Evolutionary conservation across 2,329 filamentous ascomycete genomes (phyloP), one percentile per base, ranked within the genome.

Genomic region (Botrytis elliptica): DNA sequence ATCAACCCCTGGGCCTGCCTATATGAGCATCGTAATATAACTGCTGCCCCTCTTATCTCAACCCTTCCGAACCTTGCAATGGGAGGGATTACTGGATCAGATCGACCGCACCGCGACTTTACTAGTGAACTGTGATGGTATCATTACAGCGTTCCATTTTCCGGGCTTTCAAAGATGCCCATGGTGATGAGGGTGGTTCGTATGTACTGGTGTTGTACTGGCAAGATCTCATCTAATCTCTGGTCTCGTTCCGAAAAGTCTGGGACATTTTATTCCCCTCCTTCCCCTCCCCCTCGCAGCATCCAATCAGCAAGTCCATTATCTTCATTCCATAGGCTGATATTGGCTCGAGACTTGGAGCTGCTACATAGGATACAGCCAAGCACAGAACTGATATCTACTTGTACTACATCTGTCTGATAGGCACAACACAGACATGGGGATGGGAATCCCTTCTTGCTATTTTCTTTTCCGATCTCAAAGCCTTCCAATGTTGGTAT

Each of bases 21-120:
- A 78, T 78, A 78, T 77, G 77, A 76, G 14, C 75, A 79, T 78
- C 76, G 74, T 77, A 40, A 73, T 78, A 79, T 78, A 75, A 74
- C 42, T 66, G 59, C 74, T 75, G 71, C 75, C 74, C 76, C 77
- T 76, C 76, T 74, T 69, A 63, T 55, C 60, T 52, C 38, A n/a
- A 44, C 70, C 60, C 42, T 66, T 42, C 25, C 14, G 40, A 52
- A 38, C 64, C 64, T 66, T 38, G 29, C 46, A 55, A 42, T 55
- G 46, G 33, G 44, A 67, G 38, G 46, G 33, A 67, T 67, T 67
- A 12, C 65, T 67, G 65, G 33, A 55, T 67, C 38, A 71, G 70
- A 71, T 71, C 70, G 70, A 66, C 60, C 29, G 38, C 29, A 46
- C 70, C 38, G 46, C 66, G 44, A 70, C 44, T 18, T 38, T 38